phyloP scores from a whole-genome alignment of 2,329 filamentous ascomycete genomes.

The Claviceps quebecensis region DNA sequence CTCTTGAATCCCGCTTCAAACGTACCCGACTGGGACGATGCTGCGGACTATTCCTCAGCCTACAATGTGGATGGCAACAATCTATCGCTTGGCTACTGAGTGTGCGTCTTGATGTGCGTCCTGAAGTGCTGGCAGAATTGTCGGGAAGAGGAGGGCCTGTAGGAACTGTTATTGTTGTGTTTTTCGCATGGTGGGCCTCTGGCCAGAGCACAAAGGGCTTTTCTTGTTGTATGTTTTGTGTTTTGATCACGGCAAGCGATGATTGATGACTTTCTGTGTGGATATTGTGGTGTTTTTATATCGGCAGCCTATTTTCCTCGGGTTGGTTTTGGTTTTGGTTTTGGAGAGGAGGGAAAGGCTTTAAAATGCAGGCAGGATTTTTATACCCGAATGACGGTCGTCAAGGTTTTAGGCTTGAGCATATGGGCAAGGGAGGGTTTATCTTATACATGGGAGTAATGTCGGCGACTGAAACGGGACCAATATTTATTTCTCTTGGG shows the following conservation, averaged over 20 bases:
- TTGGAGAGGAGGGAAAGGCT: background rate
- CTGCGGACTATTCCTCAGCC: constrained; percentile 36
- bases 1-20: constrained; percentile 13
- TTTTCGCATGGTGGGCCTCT: too few species aligned
- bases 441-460: background rate
- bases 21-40: constrained; percentile 34
- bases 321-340: background rate
- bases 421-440: background rate
- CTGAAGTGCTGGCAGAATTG: too few species aligned
- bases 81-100: constrained; percentile 17
- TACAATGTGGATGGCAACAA: constrained; percentile 34
- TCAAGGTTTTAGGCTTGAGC: too few species aligned
- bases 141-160: too few species aligned
- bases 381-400: constrained; percentile 14
- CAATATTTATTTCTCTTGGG: too few species aligned
- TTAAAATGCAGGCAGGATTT: constrained; percentile 15
- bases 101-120: background rate
- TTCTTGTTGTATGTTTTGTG: background rate
- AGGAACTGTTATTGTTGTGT: too few species aligned
- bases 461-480: background rate
- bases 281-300: background rate
- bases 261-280: background rate
- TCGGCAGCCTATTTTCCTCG: background rate
- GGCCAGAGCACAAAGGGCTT: background rate
- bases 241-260: background rate